phyloP scores from a whole-genome alignment of 768 basidiomycete genomes.

The Lentinula sp. region DNA sequence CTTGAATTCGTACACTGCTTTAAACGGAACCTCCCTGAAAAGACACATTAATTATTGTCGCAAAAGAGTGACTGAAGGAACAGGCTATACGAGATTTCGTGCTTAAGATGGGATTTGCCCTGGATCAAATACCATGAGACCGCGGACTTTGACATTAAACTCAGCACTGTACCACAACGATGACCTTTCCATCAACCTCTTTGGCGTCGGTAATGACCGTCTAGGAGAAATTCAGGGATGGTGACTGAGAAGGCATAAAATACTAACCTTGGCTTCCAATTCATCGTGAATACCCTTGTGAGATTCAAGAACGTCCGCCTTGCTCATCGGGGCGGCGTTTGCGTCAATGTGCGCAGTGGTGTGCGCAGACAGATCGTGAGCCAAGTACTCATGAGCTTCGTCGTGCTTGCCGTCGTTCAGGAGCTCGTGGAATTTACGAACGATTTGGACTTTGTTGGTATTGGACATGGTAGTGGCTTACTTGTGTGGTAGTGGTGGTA shows the following conservation, averaged over 20 bases:
- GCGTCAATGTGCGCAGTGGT: not conserved
- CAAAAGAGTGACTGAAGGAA: not conserved
- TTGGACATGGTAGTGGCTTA: not conserved
- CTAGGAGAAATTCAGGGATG: not conserved
- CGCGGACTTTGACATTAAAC: not conserved
- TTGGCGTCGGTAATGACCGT: conserved; percentile 4
- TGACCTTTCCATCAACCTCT: not conserved
- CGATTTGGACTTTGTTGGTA: not conserved
- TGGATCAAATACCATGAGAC: not conserved
- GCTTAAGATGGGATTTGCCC: not conserved
- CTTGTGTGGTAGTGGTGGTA: not conserved
- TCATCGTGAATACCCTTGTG: not conserved
- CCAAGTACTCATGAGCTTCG: not conserved
- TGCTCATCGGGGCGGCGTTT: not conserved
- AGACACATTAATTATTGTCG: not conserved
- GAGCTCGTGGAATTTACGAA: not conserved
- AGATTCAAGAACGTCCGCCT: not conserved
- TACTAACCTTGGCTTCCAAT: not conserved
- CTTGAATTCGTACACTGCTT: not conserved
- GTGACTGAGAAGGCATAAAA: not conserved
- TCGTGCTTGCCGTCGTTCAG: not conserved
- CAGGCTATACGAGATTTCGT: not conserved
- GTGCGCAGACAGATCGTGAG: not conserved
- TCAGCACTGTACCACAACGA: not conserved
- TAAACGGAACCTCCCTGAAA: conserved; percentile 3